Percentiles rank a stretch among this genome's conserved stretches.
Evolutionary conservation across 1,284 basidiomycete genomes (phyloP).

Genomic region (Ustanciosporium gigantosporum): DNA sequence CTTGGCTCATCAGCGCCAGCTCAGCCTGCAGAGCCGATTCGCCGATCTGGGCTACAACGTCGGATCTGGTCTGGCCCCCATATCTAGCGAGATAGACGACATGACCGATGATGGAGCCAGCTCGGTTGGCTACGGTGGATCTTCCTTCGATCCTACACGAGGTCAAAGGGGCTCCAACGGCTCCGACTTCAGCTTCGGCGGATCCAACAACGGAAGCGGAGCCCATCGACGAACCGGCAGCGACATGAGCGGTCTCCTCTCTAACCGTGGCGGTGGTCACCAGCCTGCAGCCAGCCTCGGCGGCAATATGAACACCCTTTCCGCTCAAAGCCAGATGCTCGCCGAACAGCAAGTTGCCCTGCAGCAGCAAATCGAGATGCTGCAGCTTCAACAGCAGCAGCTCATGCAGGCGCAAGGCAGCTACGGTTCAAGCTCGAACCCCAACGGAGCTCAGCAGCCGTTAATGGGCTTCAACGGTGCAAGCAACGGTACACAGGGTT

Average conservation of each 20-base stretch:
- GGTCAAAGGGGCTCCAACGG: constrained; percentile 20
- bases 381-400: constrained; percentile 62
- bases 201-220: constrained; percentile 13
- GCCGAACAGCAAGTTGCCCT: constrained; percentile 62
- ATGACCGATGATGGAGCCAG: constrained; percentile 47
- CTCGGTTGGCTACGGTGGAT: constrained; percentile 46
- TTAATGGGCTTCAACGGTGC: neutral
- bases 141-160: constrained; percentile 48
- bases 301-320: constrained; percentile 68
- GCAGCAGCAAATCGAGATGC: constrained; percentile 63
- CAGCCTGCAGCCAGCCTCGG: constrained; percentile 70
- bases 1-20: constrained; percentile 43
- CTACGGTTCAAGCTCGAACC: neutral
- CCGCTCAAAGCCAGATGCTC: constrained; percentile 68
- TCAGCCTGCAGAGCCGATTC: constrained; percentile 46
- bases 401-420: constrained; percentile 50
- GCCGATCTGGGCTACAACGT: constrained; percentile 50
- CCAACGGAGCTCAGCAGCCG: neutral
- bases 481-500: constrained; percentile 9
- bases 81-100: constrained; percentile 31
- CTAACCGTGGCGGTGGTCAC: constrained; percentile 21
- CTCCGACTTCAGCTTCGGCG: constrained; percentile 24
- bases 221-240: constrained; percentile 47
- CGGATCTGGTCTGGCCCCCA: constrained; percentile 15
- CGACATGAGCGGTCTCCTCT: constrained; percentile 42